Base-by-base conservation (phyloP, 495 filamentous ascomycete species). In the Penicillium silybi region DNA sequence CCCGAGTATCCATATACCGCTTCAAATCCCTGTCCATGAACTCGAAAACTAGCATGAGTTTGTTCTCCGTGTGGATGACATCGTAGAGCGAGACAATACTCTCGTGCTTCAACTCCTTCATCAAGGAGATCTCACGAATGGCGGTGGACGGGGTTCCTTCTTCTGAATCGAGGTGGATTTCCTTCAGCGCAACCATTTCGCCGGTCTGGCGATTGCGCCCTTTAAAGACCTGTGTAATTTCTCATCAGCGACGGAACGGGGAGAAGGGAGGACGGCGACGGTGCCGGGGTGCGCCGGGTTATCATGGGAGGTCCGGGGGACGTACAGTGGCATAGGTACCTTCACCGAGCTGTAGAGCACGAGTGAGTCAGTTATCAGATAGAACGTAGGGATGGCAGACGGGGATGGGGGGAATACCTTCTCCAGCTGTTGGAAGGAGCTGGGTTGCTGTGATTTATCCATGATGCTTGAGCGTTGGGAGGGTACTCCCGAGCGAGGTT, bases 11-110 rank as follows among this genome's bases (percentile, higher is more conserved):
- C 93, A 99, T 99, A 72, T 96, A 97, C 67, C 92, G 93, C 79
- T 99, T 99, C n/a, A 99, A 76, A 63, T 99, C 93, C 59, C 91
- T 85, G 70, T 99, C 93, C 85, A 99, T 95, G 68, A 86, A 97
- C 69, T 99, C 93, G 58, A 97, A 96, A 13, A 99, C 93, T 34
- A 99, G 87, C 90, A 97, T 97, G 39, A 99, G 82, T 68, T 99
- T 99, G 75, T 97, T 96, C 71, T 99, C 93, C 48, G 93, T 97
- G 67, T 99, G 93, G 60, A 99, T 97, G 27, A 99, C 95, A 74
- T 99, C 95, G 76, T 97, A 87, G 1, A 99, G 85, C 43, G 88
- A 92, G 49, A 99, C 92, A 52, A 97, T 97, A 66, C 95, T 96
- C 61, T 95, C 89, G 72, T 99, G 90, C 70, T 96, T 97, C 63